Percentiles rank a stretch among this genome's conserved stretches.
phyloP scores from a whole-genome alignment of 2,329 filamentous ascomycete species.

The Pseudopyrenochaeta lycopersici region DNA sequence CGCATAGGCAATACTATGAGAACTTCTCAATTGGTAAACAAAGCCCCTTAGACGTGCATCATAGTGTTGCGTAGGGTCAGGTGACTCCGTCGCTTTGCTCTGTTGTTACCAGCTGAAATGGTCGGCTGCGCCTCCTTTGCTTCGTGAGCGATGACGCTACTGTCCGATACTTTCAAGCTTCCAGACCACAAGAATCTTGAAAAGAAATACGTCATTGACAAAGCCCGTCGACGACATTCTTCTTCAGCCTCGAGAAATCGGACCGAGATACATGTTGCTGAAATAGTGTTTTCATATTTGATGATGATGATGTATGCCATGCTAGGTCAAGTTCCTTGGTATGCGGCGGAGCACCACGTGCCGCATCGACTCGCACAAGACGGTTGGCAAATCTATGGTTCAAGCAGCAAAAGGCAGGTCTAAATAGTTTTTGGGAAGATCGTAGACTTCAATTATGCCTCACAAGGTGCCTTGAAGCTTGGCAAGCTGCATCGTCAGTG shows the following conservation, averaged over 20 bases:
- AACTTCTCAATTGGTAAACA: too few relatives aligned
- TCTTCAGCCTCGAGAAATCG: not conserved
- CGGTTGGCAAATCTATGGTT: not conserved
- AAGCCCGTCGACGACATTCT: not conserved
- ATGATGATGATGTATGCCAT: not conserved
- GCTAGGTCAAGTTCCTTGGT: not conserved
- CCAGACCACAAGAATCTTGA: slow-evolving; percentile 2
- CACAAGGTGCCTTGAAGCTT: too few relatives aligned
- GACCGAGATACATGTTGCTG: not conserved
- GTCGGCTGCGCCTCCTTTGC: slow-evolving; percentile 22
- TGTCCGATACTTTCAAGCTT: not conserved
- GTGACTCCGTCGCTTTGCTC: not conserved
- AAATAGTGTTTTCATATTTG: not conserved
- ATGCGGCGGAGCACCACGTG: too few relatives aligned
- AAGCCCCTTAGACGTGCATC: not conserved
- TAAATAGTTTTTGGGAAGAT: too few relatives aligned
- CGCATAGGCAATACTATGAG: too few relatives aligned
- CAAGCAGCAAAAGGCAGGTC: too few relatives aligned
- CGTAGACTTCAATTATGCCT: too few relatives aligned
- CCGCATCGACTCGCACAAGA: not conserved
- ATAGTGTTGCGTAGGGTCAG: not conserved
- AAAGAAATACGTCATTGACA: slow-evolving; percentile 1
- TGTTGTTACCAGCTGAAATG: slow-evolving; percentile 2
- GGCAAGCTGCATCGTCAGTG: too few relatives aligned
- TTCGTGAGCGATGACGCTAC: slow-evolving; percentile 16